Percentiles rank a stretch among this genome's conserved stretches.
Evolutionary conservation across 1,284 basidiomycete species (phyloP).

Genomic region (Austroboletus niveus): DNA sequence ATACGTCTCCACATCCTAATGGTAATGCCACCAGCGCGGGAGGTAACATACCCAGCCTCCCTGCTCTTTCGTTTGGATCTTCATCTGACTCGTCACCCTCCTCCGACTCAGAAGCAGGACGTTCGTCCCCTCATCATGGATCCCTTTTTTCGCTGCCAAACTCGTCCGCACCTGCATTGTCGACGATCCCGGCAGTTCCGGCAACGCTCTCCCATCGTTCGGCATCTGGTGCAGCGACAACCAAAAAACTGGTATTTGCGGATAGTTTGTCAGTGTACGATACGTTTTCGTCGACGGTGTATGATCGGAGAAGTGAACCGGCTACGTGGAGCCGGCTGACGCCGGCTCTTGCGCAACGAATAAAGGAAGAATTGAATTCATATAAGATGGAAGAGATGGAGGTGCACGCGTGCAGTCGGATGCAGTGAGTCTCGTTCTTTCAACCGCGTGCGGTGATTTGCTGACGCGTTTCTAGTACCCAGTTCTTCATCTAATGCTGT

Average conservation of each 20-base stretch:
- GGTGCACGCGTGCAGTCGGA: conserved; percentile 85
- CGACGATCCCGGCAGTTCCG: conserved; percentile 48
- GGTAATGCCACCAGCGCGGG: conserved; percentile 34
- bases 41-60: conserved; percentile 26
- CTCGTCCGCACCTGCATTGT: conserved; percentile 86
- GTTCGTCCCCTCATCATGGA: conserved; percentile 30
- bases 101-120: conserved; percentile 28
- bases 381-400: conserved; percentile 99
- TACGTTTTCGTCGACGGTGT: conserved; percentile 88
- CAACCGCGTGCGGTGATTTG: rapidly evolving
- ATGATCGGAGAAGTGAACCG: conserved; percentile 93
- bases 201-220: conserved; percentile 60
- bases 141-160: conserved; percentile 74
- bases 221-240: conserved; percentile 62
- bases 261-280: conserved; percentile 92
- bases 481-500: conserved; percentile 34
- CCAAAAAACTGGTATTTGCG: conserved; percentile 83
- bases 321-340: conserved; percentile 97
- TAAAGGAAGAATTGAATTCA: conserved; percentile 95
- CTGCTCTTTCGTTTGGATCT: conserved; percentile 19
- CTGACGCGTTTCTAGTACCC: conserved; percentile 21
- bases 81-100: conserved; percentile 26
- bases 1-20: conserved; percentile 40
- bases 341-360: conserved; percentile 89
- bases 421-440: conserved; percentile 61